A percentile compares a stretch with the other conserved stretches of the same genome.
These are phyloP conservation scores for Penicillium taxi DNA, from an alignment of 495 filamentous ascomycete genomes.

Conservation along the genomic window DNA sequence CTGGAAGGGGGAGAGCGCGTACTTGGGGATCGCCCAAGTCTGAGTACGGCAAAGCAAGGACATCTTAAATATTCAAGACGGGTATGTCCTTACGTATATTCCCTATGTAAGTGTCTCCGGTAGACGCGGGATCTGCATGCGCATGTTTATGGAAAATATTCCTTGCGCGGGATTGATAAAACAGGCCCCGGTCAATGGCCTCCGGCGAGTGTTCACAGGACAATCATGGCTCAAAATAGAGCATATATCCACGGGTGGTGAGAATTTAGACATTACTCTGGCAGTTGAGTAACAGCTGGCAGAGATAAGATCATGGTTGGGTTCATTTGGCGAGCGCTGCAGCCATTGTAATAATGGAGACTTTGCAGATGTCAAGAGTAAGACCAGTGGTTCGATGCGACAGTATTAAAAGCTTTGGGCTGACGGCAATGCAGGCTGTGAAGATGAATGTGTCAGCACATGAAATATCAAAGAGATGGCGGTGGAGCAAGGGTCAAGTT, in stretches of 20 bases:
- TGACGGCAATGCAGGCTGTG: slow-evolving; percentile 32
- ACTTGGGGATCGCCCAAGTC: too few species aligned
- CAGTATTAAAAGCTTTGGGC: slow-evolving; percentile 34
- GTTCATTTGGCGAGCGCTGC: slow-evolving; percentile 6
- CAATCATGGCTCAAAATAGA: too few species aligned
- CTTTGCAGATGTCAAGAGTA: slow-evolving; percentile 3
- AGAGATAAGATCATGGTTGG: slow-evolving; percentile 7
- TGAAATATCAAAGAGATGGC: background rate
- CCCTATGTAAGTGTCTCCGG: too few species aligned
- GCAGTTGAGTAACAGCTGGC: slow-evolving; percentile 3
- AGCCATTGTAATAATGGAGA: slow-evolving; percentile 7
- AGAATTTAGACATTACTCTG: background rate
- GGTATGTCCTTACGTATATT: too few species aligned
- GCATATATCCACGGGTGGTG: background rate
- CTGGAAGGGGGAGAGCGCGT: too few species aligned
- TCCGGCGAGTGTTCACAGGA: too few species aligned
- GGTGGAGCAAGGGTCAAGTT: slow-evolving; percentile 3
- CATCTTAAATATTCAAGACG: background rate
- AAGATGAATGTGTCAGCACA: slow-evolving; percentile 9
- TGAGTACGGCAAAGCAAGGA: background rate
- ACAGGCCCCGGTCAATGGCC: background rate
- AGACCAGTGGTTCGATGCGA: slow-evolving; percentile 1
- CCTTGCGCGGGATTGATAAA: background rate
- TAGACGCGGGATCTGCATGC: background rate
- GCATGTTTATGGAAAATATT: background rate